These are phyloP conservation scores for Chaetomiaceae sp. DNA, from an alignment of 2,329 filamentous ascomycete genomes.

Conservation along the genomic window DNA sequence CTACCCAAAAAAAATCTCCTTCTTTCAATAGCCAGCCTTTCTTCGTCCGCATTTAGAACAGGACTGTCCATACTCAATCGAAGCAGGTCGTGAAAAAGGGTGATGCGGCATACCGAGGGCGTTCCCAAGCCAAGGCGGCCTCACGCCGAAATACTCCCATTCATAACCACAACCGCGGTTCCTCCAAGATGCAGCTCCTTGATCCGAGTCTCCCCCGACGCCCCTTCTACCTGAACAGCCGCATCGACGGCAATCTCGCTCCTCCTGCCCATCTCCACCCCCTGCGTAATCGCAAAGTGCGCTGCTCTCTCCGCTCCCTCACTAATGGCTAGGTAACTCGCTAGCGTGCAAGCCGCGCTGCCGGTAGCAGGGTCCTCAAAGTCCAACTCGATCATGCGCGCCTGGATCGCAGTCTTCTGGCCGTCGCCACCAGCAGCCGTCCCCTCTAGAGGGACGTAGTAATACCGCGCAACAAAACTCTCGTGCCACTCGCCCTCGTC, in stretches of 20 bases:
- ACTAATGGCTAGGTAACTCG: slow-evolving; percentile 49
- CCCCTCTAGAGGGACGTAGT: slow-evolving; percentile 47
- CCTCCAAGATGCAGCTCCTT: slow-evolving; percentile 31
- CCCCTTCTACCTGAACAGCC: slow-evolving; percentile 1
- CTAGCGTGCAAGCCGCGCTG: slow-evolving; percentile 56
- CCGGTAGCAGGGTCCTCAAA: slow-evolving; percentile 61
- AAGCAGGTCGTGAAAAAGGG: no score
- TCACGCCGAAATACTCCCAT: slow-evolving; percentile 25
- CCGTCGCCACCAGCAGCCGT: slow-evolving; percentile 1
- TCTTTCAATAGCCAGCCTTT: no score
- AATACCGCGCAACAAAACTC: slow-evolving; percentile 54
- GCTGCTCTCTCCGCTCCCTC: slow-evolving; percentile 34
- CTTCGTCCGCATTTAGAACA: no score
- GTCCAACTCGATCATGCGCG: slow-evolving; percentile 54
- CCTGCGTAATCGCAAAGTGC: slow-evolving; percentile 56
- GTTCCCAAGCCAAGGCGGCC: no score
- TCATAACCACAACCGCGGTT: slow-evolving; percentile 31
- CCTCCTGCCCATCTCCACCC: slow-evolving; percentile 62
- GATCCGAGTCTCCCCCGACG: slow-evolving; percentile 15
- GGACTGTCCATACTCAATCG: no score
- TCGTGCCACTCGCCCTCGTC: slow-evolving; percentile 51
- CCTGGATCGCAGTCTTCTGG: slow-evolving; percentile 39
- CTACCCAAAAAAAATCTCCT: no score
- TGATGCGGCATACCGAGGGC: no score
- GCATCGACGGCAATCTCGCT: slow-evolving; percentile 50